phyloP scores from a whole-genome alignment of 179 eudicot species.

The Pouteria campechiana region DNA sequence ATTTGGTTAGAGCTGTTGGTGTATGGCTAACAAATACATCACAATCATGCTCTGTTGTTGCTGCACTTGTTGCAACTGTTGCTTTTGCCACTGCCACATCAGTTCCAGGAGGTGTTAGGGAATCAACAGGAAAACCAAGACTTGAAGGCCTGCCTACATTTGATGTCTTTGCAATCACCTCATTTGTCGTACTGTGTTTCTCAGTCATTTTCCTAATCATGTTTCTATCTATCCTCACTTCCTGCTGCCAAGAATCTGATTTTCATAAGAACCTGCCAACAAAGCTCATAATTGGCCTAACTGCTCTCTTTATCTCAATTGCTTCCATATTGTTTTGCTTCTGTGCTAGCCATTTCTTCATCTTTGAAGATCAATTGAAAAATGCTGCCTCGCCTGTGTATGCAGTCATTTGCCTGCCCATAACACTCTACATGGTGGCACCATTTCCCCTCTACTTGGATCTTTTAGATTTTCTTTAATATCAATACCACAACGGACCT shows the following conservation, averaged over 20 bases:
- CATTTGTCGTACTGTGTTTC: constrained; percentile 6
- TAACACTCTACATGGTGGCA: constrained; percentile 6
- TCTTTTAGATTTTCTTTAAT: too few species aligned
- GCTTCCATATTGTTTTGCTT: constrained; percentile 7
- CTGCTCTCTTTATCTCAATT: constrained; percentile 7
- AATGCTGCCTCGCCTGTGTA: constrained; percentile 2
- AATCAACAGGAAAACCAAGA: neutral
- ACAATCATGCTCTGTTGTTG: constrained; percentile 9
- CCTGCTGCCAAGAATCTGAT: constrained; percentile 7
- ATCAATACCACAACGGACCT: too few species aligned
- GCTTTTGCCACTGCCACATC: constrained; percentile 12
- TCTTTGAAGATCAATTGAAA: constrained; percentile 6
- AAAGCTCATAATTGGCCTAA: constrained; percentile 8
- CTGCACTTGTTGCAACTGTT: constrained; percentile 12
- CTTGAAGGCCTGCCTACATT: constrained; percentile 1
- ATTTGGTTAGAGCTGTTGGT: constrained; percentile 2
- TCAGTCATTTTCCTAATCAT: constrained; percentile 6
- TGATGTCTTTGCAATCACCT: constrained; percentile 5
- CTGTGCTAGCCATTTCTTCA: constrained; percentile 7
- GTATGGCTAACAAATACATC: constrained; percentile 12
- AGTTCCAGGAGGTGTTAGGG: constrained; percentile 4
- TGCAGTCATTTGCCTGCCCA: constrained; percentile 8
- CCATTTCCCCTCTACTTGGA: constrained; percentile 9
- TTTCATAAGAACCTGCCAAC: constrained; percentile 3
- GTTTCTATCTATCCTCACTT: constrained; percentile 11